Evolutionary conservation across 2,329 filamentous ascomycete species (phyloP), one percentile per base, ranked within the genome.

Genomic region (Cryphonectria carpinicola): DNA sequence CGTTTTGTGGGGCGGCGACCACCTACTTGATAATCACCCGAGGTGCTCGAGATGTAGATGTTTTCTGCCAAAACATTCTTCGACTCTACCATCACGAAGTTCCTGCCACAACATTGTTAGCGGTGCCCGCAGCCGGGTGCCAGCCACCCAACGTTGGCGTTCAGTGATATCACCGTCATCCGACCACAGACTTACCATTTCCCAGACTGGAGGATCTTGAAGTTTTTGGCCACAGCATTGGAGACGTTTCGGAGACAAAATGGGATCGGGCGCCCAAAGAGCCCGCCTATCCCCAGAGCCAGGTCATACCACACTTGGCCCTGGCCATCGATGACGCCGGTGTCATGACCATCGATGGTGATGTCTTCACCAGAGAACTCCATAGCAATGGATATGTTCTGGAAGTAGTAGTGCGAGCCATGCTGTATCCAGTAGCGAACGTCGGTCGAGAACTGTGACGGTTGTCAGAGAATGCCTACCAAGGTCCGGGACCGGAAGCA

Each of bases 321-420:
- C 32, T 68, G 67, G 17, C 67, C 67, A 35, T 68, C 11, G 22
- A 68, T 68, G 4, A 65, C 49, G 8, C 67, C 67, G 19, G 67
- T 68, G 39, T 65, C 60, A 41, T 68, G 67, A 8, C 67, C 67
- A 32, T 68, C 67, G 13, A 68, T 68, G 14, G 46, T 68, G 35
- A 68, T 58, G 6, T 68, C 60, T 25, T 56, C 4, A 35, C 67
- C 67, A 3, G 67, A 68, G n/a, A 64, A 68, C 35, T 68, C 67
- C 67, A 68, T 68, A 1, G 67, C 67, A 39, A 58, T 68, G 32
- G 67, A 68, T n/a, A 68, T 68, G n/a, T 68, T 68, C n/a, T 68
- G 67, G 32, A 68, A 68, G 35, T 68, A 25, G 49, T 68, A 65
- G 41, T 68, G 52, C 37, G 67, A 68, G 46, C 67, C 67, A 58